phyloP scores from a whole-genome alignment of 371 early-diverging fungal genomes.

The Mortierella sp. region DNA sequence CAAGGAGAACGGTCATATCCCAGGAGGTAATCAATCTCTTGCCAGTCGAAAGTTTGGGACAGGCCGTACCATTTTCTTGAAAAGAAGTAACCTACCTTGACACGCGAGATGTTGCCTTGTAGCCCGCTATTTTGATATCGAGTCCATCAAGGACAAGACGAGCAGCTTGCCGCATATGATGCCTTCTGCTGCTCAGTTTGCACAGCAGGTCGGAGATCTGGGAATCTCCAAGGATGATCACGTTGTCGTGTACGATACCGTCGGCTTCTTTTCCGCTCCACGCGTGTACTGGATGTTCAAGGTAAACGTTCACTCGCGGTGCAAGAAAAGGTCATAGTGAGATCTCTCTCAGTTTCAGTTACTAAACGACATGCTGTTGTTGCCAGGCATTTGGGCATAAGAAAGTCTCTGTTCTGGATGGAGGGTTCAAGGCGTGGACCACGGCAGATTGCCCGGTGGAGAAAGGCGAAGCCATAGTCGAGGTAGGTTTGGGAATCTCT shows the following conservation, averaged over 20 bases:
- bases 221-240: slow-evolving; percentile 79
- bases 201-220: slow-evolving; percentile 70
- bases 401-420: slow-evolving; percentile 87
- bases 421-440: slow-evolving; percentile 88
- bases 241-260: slow-evolving; percentile 82
- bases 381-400: slow-evolving; percentile 82
- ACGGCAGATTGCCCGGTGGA: slow-evolving; percentile 65
- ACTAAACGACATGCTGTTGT: background rate
- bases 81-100: background rate
- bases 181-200: slow-evolving; percentile 71
- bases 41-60: too few species aligned
- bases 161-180: slow-evolving; percentile 84
- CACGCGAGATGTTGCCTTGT: background rate
- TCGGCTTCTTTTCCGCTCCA: slow-evolving; percentile 76
- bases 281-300: slow-evolving; percentile 89
- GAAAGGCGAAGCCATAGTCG: slow-evolving; percentile 49
- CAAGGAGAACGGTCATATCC: slow-evolving; percentile 56
- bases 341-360: background rate
- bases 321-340: background rate
- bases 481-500: slow-evolving; percentile 11
- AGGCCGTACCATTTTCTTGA: background rate
- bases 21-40: slow-evolving; percentile 58
- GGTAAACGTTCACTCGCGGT: slow-evolving; percentile 46
- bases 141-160: slow-evolving; percentile 74
- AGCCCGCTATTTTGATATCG: slow-evolving; percentile 84